Conservation (phyloP, 371 early-diverging fungal genomes). For the Mortierella sp. region DNA sequence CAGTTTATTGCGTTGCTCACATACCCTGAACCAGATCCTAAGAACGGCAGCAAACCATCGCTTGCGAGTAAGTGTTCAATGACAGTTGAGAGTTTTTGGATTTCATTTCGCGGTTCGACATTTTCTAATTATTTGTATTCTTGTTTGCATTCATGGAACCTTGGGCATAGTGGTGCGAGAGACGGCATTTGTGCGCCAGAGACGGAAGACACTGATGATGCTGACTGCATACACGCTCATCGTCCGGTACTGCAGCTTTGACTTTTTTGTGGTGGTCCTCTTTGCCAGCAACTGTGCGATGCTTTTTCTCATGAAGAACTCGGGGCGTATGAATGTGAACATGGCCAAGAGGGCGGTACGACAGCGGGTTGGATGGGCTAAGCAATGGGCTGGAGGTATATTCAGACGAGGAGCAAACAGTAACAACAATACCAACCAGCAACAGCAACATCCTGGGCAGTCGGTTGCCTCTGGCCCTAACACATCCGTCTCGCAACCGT, state of each 20-base stretch:
- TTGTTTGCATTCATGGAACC: too few relatives aligned
- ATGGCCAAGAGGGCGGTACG: conserved; percentile 65
- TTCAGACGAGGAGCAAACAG: conserved; percentile 35
- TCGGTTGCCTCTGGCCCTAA: background rate
- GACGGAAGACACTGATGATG: conserved; percentile 53
- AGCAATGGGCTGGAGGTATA: conserved; percentile 63
- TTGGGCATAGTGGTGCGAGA: conserved; percentile 61
- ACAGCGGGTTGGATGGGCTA: conserved; percentile 62
- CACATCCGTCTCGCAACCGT: background rate
- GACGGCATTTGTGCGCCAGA: conserved; percentile 56
- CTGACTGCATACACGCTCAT: conserved; percentile 56
- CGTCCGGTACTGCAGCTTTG: conserved; percentile 61
- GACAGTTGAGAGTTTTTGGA: background rate
- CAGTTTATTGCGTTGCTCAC: conserved; percentile 60
- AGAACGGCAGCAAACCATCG: conserved; percentile 53
- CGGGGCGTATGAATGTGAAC: conserved; percentile 60
- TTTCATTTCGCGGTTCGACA: background rate
- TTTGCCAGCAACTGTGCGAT: conserved; percentile 58
- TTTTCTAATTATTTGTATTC: conserved; percentile 3
- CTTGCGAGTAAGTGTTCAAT: conserved; percentile 39
- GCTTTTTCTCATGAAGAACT: conserved; percentile 64
- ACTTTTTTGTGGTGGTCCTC: conserved; percentile 58
- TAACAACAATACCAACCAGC: conserved; percentile 8
- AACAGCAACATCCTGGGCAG: conserved; percentile 2
- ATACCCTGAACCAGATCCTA: conserved; percentile 58